Evolutionary conservation across 1,139 yeast genomes (phyloP).

Genomic region (Scheffersomyces titani): DNA sequence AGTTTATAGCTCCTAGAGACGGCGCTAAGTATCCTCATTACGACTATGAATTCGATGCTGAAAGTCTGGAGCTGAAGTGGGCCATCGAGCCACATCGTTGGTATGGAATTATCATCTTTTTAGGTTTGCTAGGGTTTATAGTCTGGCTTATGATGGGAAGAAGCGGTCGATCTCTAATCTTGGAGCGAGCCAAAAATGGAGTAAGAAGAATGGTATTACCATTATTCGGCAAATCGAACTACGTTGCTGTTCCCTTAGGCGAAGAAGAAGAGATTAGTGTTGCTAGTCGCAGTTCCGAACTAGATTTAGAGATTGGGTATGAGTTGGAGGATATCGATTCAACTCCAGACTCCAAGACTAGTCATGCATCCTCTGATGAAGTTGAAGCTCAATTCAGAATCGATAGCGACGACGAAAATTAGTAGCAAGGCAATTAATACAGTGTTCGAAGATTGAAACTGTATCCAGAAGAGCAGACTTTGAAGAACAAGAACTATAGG

Average conservation of each 20-base stretch:
- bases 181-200: conserved; percentile 10
- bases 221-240: neutral
- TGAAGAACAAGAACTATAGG: neutral
- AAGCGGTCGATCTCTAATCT: conserved; percentile 21
- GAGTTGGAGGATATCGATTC: conserved; percentile 8
- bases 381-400: conserved; percentile 13
- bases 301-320: conserved; percentile 3
- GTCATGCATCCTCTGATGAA: conserved; percentile 2
- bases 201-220: neutral
- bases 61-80: conserved; percentile 37
- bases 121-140: conserved; percentile 40
- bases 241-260: neutral
- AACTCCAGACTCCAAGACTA: neutral
- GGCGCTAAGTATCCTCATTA: conserved; percentile 24
- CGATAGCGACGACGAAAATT: conserved; percentile 18
- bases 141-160: conserved; percentile 52
- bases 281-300: neutral
- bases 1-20: conserved; percentile 26
- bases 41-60: conserved; percentile 34
- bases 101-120: conserved; percentile 55
- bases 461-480: neutral
- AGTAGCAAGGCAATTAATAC: too few species aligned
- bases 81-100: conserved; percentile 52
- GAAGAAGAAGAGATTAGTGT: neutral
- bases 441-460: too few species aligned